A percentile compares a stretch with the other conserved stretches of the same genome.
phyloP scores from a whole-genome alignment of 805 yeast genomes.

The Ogataea degrootiae region DNA sequence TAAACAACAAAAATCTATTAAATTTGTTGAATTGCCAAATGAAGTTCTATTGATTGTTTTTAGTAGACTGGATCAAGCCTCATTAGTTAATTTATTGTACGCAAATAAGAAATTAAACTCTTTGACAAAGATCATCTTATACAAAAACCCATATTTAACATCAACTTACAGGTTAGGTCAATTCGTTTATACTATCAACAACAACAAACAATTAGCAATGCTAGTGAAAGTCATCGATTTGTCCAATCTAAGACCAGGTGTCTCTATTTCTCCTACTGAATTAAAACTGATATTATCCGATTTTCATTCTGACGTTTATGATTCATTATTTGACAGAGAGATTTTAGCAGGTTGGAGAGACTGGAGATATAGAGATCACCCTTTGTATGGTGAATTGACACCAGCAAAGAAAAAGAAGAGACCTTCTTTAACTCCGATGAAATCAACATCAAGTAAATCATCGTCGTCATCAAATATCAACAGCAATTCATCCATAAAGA shows the following conservation, averaged over 20 bases:
- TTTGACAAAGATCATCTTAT: conserved; percentile 51
- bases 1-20: conserved; percentile 6
- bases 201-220: conserved; percentile 49
- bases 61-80: conserved; percentile 31
- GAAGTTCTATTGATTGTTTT: conserved; percentile 40
- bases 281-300: too few relatives aligned
- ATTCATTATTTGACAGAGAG: conserved; percentile 9
- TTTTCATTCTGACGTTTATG: too few relatives aligned
- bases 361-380: conserved; percentile 77
- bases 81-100: conserved; percentile 43
- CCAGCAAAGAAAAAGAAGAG: background rate
- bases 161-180: conserved; percentile 81
- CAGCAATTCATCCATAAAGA: conserved; percentile 2
- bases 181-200: conserved; percentile 62
- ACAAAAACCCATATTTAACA: conserved; percentile 48
- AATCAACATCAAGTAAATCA: background rate
- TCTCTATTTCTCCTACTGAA: conserved; percentile 13
- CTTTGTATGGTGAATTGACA: conserved; percentile 40
- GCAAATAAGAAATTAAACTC: conserved; percentile 47
- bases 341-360: conserved; percentile 86
- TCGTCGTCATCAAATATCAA: conserved; percentile 13
- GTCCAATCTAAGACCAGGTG: conserved; percentile 43
- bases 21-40: conserved; percentile 32
- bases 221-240: conserved; percentile 57
- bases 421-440: background rate